Conservation (phyloP, 73 alveolate species). For the Paramecium primaurelia region DNA sequence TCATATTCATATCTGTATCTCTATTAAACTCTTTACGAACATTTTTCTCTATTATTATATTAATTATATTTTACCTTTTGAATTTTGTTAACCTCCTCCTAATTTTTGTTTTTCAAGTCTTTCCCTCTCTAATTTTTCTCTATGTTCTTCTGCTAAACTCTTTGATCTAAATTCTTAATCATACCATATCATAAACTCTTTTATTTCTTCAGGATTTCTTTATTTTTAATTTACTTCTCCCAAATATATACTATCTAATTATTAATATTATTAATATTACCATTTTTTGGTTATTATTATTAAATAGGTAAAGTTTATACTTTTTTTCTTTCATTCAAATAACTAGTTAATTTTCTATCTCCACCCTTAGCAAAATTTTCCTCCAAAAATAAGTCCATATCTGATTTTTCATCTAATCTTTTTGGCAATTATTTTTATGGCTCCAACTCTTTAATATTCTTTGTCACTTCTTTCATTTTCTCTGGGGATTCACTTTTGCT, state of each 20-base stretch:
- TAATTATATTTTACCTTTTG: background rate
- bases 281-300: background rate
- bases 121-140: background rate
- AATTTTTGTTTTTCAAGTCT: background rate
- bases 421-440: background rate
- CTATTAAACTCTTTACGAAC: background rate
- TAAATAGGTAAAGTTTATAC: background rate
- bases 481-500: background rate
- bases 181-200: constrained; percentile 2
- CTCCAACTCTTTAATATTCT: background rate
- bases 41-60: background rate
- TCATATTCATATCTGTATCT: background rate
- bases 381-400: constrained; percentile 2
- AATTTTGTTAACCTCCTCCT: background rate
- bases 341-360: background rate
- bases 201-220: background rate
- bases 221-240: background rate
- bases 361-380: background rate
- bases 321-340: constrained; percentile 10
- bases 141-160: background rate
- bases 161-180: background rate
- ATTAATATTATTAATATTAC: background rate
- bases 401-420: background rate
- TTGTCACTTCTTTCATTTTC: background rate
- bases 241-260: background rate